Evolutionary conservation across 2,329 filamentous ascomycete species (phyloP), one percentile per base, ranked within the genome.

Genomic region (Arachnopeziza araneosa): DNA sequence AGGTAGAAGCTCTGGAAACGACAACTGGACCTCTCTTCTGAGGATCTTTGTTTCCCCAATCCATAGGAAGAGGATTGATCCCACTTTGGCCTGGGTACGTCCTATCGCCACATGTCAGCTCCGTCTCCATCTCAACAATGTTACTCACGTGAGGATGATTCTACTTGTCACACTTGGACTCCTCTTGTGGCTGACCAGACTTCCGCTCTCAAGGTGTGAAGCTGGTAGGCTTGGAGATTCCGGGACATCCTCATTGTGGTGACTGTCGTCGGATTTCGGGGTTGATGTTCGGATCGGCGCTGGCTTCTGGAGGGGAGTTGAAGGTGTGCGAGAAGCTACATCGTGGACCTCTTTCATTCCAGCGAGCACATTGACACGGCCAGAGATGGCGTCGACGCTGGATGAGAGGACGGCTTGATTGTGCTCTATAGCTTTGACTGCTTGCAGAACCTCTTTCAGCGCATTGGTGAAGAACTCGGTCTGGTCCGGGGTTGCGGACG

Each of bases 51-150:
- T 91, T 85, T 55, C 93, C 93, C 93, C 93, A 98, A 67, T 89
- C 82, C 80, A 98, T 85, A 23, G 86, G 84, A 56, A 97, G 78
- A n/a, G 93, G 93, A 66, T 96, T 90, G 75, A 98, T 93, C 64
- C 93, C 93, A 66, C 90, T 91, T 76, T 97, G 93, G 68, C 91
- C 92, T 26, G 93, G 93, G 75, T 98, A 97, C 6, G 93, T 96
- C 55, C 83, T 85, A 61, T 52, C 36, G 36, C 36, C 17, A 62
- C n/a, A 60, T 49, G 14, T 65, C 51, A 64, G 55, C 36, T 7
- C 17, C 12, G 12, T 44, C 17, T 19, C 12, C 17, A 14, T 14
- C 36, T 19, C 36, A 14, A 14, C 24, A n/a, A 52, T 17, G 30
- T 36, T 50, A 70, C 70, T 63, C 63, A 72, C 71, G 87, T 90